Evolutionary conservation across 768 basidiomycete genomes (phyloP).

Genomic region (Boletus rufocinnamomeus): DNA sequence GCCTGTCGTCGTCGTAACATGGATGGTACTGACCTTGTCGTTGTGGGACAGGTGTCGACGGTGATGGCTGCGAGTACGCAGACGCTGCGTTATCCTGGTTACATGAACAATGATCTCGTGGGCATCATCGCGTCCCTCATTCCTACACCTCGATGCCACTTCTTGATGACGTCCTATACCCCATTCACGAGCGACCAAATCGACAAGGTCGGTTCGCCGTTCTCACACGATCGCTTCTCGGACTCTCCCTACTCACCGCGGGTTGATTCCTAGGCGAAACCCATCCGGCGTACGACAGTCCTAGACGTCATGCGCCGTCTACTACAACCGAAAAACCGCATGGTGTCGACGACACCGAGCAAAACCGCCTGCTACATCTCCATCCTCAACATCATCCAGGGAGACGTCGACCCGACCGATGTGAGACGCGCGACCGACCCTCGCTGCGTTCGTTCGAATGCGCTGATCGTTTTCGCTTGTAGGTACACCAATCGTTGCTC

Average conservation of each 20-base stretch:
- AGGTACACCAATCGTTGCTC: constrained; percentile 97
- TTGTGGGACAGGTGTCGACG: constrained; percentile 80
- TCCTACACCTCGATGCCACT: constrained; percentile 96
- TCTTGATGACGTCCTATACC: constrained; percentile 98
- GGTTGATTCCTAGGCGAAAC: constrained; percentile 66
- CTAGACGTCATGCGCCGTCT: constrained; percentile 98
- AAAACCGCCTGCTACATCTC: constrained; percentile 96
- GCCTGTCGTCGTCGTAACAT: background rate
- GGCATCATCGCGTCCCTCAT: constrained; percentile 96
- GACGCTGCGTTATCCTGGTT: constrained; percentile 94
- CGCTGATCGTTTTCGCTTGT: background rate
- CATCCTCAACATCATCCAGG: constrained; percentile 97
- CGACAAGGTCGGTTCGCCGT: constrained; percentile 71
- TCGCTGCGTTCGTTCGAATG: background rate
- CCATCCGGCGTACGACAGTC: constrained; percentile 94
- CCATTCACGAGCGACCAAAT: constrained; percentile 97
- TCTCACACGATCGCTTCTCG: background rate
- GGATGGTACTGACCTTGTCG: background rate
- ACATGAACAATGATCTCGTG: constrained; percentile 99
- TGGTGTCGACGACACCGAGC: constrained; percentile 93
- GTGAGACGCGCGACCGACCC: constrained; percentile 41
- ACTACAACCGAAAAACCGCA: constrained; percentile 96
- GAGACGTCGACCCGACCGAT: constrained; percentile 97
- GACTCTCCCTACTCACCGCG: background rate
- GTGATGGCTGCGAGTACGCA: constrained; percentile 98